Evolutionary conservation across 1,284 basidiomycete genomes (phyloP).

Genomic region (Ustilago cynodontis): DNA sequence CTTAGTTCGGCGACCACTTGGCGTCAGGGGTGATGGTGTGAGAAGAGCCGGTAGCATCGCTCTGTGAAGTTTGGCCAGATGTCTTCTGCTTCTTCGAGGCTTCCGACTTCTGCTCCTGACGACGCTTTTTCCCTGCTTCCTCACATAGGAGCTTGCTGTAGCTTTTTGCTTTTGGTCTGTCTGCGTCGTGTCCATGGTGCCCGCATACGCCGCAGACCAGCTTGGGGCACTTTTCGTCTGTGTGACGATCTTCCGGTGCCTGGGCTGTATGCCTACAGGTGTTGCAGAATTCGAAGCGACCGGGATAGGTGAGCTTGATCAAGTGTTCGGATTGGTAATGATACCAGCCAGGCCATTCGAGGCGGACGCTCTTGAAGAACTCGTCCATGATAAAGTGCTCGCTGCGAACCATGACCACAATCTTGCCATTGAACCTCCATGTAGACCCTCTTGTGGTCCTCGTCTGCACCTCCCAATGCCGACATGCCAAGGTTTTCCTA

Average conservation of each 20-base stretch:
- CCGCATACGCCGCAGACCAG: background rate
- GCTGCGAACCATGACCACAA: background rate
- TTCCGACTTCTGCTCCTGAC: too few species aligned
- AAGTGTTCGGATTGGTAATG: background rate
- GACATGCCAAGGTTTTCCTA: background rate
- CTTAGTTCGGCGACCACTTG: too few species aligned
- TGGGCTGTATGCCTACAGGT: conserved; percentile 3
- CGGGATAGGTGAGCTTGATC: background rate
- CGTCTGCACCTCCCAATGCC: conserved; percentile 10
- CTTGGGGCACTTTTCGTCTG: background rate
- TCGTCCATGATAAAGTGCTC: too few species aligned
- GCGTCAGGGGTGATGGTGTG: too few species aligned
- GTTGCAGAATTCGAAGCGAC: conserved; percentile 13
- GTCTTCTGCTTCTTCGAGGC: too few species aligned
- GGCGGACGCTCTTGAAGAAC: too few species aligned
- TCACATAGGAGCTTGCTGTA: too few species aligned
- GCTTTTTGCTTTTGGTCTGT: too few species aligned
- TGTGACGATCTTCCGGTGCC: background rate
- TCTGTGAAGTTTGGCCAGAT: too few species aligned
- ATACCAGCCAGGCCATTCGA: conserved; percentile 12
- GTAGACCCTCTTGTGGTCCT: background rate
- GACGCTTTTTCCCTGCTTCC: too few species aligned
- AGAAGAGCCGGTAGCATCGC: too few species aligned
- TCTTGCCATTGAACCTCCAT: background rate
- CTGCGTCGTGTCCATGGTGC: background rate